Percentiles rank a stretch among this genome's conserved stretches.
Conservation (phyloP, 768 basidiomycete species). For the Auriscalpium orientale region DNA sequence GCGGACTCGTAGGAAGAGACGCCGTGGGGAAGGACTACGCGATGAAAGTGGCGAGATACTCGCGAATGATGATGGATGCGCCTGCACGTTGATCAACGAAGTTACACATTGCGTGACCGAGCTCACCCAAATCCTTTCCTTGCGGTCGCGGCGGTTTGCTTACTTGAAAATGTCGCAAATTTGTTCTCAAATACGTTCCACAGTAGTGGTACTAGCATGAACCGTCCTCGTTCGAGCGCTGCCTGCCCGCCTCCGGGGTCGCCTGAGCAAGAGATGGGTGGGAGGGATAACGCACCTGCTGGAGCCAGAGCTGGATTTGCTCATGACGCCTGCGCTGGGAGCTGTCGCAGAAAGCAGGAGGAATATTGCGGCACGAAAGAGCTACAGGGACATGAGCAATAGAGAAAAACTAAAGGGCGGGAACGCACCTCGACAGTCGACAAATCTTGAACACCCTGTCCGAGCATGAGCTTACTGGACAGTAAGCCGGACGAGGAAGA, state of each 20-base stretch:
- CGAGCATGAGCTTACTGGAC: background rate
- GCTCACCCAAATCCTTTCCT: conserved; percentile 48
- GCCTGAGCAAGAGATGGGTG: too few species aligned
- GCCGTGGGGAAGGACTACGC: too few species aligned
- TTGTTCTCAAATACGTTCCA: conserved; percentile 78
- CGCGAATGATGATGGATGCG: too few species aligned
- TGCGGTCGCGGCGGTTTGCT: conserved; percentile 56
- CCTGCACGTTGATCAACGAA: too few species aligned
- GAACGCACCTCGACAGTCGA: conserved; percentile 75
- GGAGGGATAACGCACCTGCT: conserved; percentile 42
- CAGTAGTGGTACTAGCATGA: conserved; percentile 44
- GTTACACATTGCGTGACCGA: conserved; percentile 43
- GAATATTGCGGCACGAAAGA: conserved; percentile 67
- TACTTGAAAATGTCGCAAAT: conserved; percentile 49
- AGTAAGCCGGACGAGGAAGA: background rate
- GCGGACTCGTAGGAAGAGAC: too few species aligned
- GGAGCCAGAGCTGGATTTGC: conserved; percentile 61
- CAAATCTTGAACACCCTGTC: conserved; percentile 76
- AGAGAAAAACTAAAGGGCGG: too few species aligned
- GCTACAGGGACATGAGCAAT: conserved; percentile 23
- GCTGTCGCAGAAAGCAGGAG: conserved; percentile 58
- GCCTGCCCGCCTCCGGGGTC: too few species aligned
- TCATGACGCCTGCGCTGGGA: conserved; percentile 60
- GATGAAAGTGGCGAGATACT: too few species aligned
- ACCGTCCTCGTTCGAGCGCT: too few species aligned